phyloP scores from a whole-genome alignment of 495 filamentous ascomycete genomes.

The Aspergillus campestris region DNA sequence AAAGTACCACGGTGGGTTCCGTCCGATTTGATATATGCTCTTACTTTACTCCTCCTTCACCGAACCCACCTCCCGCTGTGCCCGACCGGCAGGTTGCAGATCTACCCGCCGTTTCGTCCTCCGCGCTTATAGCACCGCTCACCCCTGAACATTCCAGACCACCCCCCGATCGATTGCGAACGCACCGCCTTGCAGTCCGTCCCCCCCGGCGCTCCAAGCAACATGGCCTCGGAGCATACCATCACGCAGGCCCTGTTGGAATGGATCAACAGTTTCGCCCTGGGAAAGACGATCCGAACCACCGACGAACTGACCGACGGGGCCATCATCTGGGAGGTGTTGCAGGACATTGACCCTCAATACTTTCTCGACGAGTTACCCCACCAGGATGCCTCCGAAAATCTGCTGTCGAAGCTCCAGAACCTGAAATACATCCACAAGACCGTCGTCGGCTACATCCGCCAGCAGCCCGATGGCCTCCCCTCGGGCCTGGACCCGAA shows the following conservation, averaged over 20 bases:
- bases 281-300: constrained; percentile 35
- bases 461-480: constrained; percentile 44
- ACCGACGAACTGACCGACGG: constrained; percentile 68
- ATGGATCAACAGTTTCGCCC: constrained; percentile 50
- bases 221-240: constrained; percentile 38
- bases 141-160: constrained; percentile 7
- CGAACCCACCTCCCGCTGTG: not conserved
- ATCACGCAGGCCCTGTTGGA: constrained; percentile 46
- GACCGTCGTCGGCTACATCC: constrained; percentile 57
- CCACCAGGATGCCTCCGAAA: constrained; percentile 42
- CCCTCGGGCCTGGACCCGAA: constrained; percentile 40
- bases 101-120: not conserved
- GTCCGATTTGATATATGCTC: not conserved
- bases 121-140: constrained; percentile 3
- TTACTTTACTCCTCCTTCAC: not conserved
- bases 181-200: constrained; percentile 7
- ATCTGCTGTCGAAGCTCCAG: constrained; percentile 45
- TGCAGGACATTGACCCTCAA: constrained; percentile 58
- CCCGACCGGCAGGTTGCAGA: not conserved
- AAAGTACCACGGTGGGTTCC: too few relatives aligned
- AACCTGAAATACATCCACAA: constrained; percentile 64
- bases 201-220: constrained; percentile 10
- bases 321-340: constrained; percentile 58
- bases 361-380: constrained; percentile 59
- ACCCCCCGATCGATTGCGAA: constrained; percentile 6